A percentile compares a stretch with the other conserved stretches of the same genome.
These are phyloP conservation scores for Cryptosporidium meleagridis DNA, from an alignment of 169 alveolate species.

Conservation along the genomic window DNA sequence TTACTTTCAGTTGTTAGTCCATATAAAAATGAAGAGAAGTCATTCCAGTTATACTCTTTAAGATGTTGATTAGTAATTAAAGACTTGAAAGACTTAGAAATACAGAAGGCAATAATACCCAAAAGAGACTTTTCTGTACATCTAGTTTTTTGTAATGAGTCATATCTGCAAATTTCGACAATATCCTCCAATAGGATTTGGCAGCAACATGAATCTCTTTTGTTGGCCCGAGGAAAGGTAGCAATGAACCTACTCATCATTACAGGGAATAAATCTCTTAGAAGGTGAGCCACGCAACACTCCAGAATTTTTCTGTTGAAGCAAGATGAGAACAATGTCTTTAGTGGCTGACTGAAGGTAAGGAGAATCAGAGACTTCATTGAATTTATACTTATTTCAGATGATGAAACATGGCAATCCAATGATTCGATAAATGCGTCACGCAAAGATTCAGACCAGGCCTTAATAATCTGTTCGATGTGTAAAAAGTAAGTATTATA, in stretches of 20 bases:
- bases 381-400: neutral
- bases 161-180: neutral
- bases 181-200: constrained; percentile 19
- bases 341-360: constrained; percentile 6
- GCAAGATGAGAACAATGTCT: constrained; percentile 24
- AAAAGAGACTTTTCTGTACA: neutral
- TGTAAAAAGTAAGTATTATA: neutral
- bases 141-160: neutral
- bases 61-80: neutral
- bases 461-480: constrained; percentile 23
- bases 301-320: constrained; percentile 3
- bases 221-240: neutral
- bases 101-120: neutral
- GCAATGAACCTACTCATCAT: neutral
- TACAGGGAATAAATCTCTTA: constrained; percentile 26
- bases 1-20: neutral
- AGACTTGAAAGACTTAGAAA: neutral
- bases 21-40: neutral
- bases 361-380: neutral
- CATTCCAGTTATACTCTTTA: neutral
- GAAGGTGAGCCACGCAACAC: neutral
- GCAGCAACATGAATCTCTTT: constrained; percentile 13
- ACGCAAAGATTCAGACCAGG: constrained; percentile 43
- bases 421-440: constrained; percentile 25
- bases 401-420: neutral